Evolutionary conservation across 2,329 filamentous ascomycete genomes (phyloP), one percentile per base, ranked within the genome.

Genomic region (Penicillium concentricum): DNA sequence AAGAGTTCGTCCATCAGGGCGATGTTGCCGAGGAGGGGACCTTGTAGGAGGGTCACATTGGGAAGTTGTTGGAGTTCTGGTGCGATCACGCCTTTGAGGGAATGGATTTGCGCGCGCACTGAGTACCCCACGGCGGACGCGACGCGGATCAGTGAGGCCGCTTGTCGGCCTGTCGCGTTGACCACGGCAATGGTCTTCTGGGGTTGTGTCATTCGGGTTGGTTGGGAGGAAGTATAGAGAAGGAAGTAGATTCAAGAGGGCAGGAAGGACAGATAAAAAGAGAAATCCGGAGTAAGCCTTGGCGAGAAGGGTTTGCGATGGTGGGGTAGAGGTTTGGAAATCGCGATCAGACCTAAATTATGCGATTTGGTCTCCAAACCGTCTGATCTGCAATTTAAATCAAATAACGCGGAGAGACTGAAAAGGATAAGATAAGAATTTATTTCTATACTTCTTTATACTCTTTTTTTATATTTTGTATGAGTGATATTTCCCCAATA

Each of bases 141-240:
- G 71, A 96, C 92, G 65, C 94, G 89, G 67, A 97, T 94, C 69
- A 99, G 87, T 58, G 92, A 97, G 57, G 93, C 93, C 63, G 93
- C 92, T 81, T 99, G 94, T 68, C 94, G 90, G 70, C 94, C 94
- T 73, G 91, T 93, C 72, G 91, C 91, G 78, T 97, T 97, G 79
- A 97, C 92, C 71, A 96, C 88, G 72, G 92, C 93, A 69, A 96
- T 91, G 54, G 90, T 94, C 79, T 92, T 94, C 72, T 84, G 82
- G 43, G 72, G 69, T 69, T 74, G 74, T 67, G 74, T 74, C 74
- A 76, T 77, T 62, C 67, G 71, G 65, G 56, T 51, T 44, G 50
- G 30, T 57, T 52, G 52, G 28, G 45, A 30, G 57, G 51, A 24
- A 43, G 22, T 42, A 51, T 18, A 18, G 43, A 51, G 43, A 32